Base-by-base conservation (phyloP, 2,329 filamentous ascomycete genomes). In the Pseudonectria foliicola region DNA sequence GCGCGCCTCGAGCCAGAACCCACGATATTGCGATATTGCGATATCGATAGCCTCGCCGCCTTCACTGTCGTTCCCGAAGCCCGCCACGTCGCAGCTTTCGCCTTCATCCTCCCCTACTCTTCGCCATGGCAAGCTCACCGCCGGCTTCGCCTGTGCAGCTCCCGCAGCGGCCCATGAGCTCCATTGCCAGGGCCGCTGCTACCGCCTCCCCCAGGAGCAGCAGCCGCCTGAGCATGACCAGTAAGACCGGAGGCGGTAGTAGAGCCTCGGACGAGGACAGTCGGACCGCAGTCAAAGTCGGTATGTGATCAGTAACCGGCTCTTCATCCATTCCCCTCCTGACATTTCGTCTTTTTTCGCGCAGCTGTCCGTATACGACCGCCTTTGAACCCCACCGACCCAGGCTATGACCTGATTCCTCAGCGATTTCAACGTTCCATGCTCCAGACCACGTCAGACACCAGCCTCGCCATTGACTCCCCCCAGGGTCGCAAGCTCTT, bases 401-500 rank as follows among this genome's bases (percentile, higher is more conserved):
- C 92, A 6, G 90, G 89, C 43, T 98, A 76, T 67, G 92, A 98
- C 45, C 77, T 96, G 46, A 92, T 98, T 38, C 92, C 92, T 11
- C 89, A 95, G 61, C 80, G 92, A 54, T 98, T 98, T 56, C 90
- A 95, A 61, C 79, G 83, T 45, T 82, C 89, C 26, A 95, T 90
- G 70, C 88, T 93, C 43, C 88, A 95, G 46, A 85, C 90, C 40
- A 88, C 82, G 10, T 86, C 87, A 12, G 73, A 84, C 29, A 95
- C 87, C 6, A 94, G 77, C 56, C 68, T 98, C 31, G 74, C 85
- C 15, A 87, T 98, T 48, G 92, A 96, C 55, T 85, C 89, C 3
- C 83, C 88, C 0, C 88, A 95, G 55, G 92, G 90, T 32, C 84
- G 84, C 55, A 96, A 96, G 58, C 72, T 95, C 4, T 98, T 98